Base-by-base conservation (phyloP, 352 stramenopile species). In the Pythium insidiosum region DNA sequence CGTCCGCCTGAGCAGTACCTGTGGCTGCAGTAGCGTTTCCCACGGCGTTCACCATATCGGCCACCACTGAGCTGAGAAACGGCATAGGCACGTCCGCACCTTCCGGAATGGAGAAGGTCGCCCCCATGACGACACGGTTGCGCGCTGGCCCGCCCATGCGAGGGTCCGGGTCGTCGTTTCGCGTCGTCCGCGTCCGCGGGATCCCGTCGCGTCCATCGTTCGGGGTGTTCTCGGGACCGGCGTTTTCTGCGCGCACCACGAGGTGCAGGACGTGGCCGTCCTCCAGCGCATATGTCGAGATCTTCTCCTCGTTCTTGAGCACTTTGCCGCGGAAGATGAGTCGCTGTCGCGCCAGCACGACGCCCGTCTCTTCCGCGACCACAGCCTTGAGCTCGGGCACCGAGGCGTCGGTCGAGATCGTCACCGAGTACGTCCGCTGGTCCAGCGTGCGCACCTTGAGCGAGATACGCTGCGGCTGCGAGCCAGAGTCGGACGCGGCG, bases 301-400 rank as follows among this genome's bases (percentile, higher is more conserved):
- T 66, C 36, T 50, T 58, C 57, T 89, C 69, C 51, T 91, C 76
- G 40, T 94, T 89, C 60, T 94, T 94, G 39, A 94, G 74, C 43
- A 94, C 81, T 49, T 84, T 79, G 22, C 81, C 81, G 20, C 79
- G 74, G 42, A 90, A 94, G 49, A 94, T 94, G 37, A 94, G 73
- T 30, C 81, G 56, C 60, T 94, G 81, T 3, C 81, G 76, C 22
- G 73, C 66, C 29, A 84, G 48, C 20, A 73, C 75, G 23, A 94
- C 63, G 39, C 81, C 81, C 5, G 81, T 94, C 40, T 85, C 67
- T 26, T 50, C 50, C 15, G 67, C 77, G 6, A 93, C 68, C 23
- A 65, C 48, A 43, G 81, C 69, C 47, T 93, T 93, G 13, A 93
- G 62, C 49, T 90, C 71, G 29, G 67, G 63, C 40, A 93, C 78